Percentiles rank a stretch among this genome's conserved stretches.
These are phyloP conservation scores for Phytopythium oedochilum DNA, from an alignment of 352 stramenopile species.

Conservation along the genomic window DNA sequence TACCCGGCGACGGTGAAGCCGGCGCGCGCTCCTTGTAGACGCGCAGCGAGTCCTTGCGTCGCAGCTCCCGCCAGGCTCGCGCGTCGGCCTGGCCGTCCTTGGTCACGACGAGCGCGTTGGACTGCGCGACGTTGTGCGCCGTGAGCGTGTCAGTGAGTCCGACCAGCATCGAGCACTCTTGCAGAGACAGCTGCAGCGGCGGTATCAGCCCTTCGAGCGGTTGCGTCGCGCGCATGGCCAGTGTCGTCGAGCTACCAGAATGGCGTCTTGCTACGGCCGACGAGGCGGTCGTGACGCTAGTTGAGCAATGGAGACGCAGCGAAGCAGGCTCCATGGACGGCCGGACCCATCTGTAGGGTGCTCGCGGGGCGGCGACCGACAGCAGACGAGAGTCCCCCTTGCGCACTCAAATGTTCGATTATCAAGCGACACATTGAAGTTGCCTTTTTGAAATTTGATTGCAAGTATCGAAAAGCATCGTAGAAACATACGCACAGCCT, in stretches of 20 bases:
- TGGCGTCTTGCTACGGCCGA: no score
- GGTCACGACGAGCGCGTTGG: slow-evolving; percentile 37
- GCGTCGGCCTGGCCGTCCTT: slow-evolving; percentile 38
- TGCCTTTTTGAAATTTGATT: background rate
- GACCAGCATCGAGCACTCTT: slow-evolving; percentile 29
- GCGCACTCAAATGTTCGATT: background rate
- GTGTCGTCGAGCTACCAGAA: no score
- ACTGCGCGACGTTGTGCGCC: slow-evolving; percentile 42
- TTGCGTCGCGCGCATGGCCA: no score
- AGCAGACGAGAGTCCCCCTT: background rate
- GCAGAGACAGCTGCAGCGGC: slow-evolving; percentile 12
- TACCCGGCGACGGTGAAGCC: no score
- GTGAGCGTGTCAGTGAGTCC: slow-evolving; percentile 29
- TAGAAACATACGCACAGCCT: no score
- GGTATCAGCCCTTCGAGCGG: background rate
- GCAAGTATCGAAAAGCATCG: no score
- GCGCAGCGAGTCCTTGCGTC: slow-evolving; percentile 16
- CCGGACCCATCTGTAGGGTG: no score
- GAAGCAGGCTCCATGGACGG: no score
- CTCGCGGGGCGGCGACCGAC: background rate
- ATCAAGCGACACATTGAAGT: background rate
- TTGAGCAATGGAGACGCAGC: background rate
- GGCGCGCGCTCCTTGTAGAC: slow-evolving; percentile 26
- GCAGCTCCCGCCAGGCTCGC: slow-evolving; percentile 24
- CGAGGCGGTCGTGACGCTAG: background rate